Evolutionary conservation across 2,329 filamentous ascomycete genomes (phyloP).

Genomic region (Metarhizium robertsii): DNA sequence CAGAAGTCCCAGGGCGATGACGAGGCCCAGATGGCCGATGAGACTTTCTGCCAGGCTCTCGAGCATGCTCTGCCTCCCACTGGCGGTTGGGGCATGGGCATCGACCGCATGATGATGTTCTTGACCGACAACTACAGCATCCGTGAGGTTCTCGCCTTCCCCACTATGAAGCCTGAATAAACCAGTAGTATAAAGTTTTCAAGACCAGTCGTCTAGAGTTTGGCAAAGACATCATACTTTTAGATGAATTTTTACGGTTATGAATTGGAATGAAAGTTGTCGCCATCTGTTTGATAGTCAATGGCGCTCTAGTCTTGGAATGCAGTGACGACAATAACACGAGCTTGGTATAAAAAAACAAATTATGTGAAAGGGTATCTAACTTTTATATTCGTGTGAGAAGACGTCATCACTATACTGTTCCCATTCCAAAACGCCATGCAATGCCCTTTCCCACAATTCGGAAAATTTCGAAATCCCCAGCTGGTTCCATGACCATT

Average conservation of each 20-base stretch:
- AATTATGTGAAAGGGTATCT: constrained; percentile 10
- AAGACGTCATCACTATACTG: constrained; percentile 1
- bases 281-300: neutral
- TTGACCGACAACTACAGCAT: constrained; percentile 89
- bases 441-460: constrained; percentile 11
- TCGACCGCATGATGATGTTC: constrained; percentile 92
- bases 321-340: neutral
- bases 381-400: constrained; percentile 1
- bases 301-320: neutral
- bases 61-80: constrained; percentile 91
- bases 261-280: neutral
- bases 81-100: constrained; percentile 93
- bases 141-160: constrained; percentile 92
- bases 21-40: constrained; percentile 91
- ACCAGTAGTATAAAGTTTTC: too few species aligned
- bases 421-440: constrained; percentile 14
- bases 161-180: constrained; percentile 89
- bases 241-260: neutral
- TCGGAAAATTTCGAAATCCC: too few species aligned
- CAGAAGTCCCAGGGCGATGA: constrained; percentile 97
- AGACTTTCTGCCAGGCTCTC: constrained; percentile 85
- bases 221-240: neutral
- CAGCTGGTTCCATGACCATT: too few species aligned
- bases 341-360: neutral
- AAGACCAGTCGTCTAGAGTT: neutral